These are phyloP conservation scores for Tieghemostelium lacteum DNA, from an alignment of 78 protist species.

Conservation along the genomic window DNA sequence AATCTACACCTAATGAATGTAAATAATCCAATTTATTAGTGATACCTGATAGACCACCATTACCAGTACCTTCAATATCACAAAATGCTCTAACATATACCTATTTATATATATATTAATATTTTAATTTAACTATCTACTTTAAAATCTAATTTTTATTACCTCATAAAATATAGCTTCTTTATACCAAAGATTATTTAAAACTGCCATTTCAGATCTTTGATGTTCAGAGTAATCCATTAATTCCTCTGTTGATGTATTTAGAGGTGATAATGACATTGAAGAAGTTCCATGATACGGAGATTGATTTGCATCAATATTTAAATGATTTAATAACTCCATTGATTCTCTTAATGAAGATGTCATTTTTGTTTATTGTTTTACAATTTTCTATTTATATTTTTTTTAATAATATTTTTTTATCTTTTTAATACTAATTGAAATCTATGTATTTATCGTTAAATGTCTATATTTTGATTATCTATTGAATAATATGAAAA, in stretches of 20 bases:
- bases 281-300: too few species aligned
- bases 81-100: slow-evolving; percentile 85
- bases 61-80: slow-evolving; percentile 85
- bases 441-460: too few species aligned
- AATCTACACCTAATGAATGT: slow-evolving; percentile 81
- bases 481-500: too few species aligned
- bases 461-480: too few species aligned
- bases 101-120: background rate
- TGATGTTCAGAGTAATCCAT: slow-evolving; percentile 65
- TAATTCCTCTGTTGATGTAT: slow-evolving; percentile 36
- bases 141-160: background rate
- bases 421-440: too few species aligned
- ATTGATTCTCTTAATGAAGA: background rate
- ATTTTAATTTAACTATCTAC: background rate
- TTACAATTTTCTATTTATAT: too few species aligned
- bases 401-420: too few species aligned
- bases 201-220: slow-evolving; percentile 45
- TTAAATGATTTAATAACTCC: background rate
- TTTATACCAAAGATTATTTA: slow-evolving; percentile 71
- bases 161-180: slow-evolving; percentile 88
- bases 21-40: slow-evolving; percentile 83
- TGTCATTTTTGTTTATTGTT: too few species aligned
- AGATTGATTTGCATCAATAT: background rate
- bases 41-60: slow-evolving; percentile 87
- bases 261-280: slow-evolving; percentile 10